phyloP scores from a whole-genome alignment of 768 basidiomycete genomes.

The Termitomyces sp. region DNA sequence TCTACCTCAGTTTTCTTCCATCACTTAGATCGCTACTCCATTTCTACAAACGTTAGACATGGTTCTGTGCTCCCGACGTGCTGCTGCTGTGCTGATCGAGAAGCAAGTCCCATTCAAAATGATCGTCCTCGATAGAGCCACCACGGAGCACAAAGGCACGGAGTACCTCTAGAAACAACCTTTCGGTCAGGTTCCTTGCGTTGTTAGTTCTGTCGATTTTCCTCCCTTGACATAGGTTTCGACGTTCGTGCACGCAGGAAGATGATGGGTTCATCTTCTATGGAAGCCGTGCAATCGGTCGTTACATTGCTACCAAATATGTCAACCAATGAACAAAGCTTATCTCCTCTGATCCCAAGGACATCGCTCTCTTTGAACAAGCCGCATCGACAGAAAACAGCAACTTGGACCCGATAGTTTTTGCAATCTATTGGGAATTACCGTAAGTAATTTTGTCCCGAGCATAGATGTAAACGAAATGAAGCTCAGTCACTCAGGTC shows the following conservation, averaged over 20 bases:
- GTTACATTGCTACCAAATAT: conserved; percentile 57
- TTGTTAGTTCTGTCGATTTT: conserved; percentile 22
- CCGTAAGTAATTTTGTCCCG: conserved; percentile 24
- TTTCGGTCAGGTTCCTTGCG: conserved; percentile 50
- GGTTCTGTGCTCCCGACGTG: conserved; percentile 36
- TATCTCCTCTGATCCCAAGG: conserved; percentile 35
- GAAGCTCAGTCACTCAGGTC: neutral
- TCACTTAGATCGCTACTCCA: neutral
- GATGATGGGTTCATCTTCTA: conserved; percentile 64
- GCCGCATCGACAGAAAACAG: conserved; percentile 44
- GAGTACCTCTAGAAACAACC: conserved; percentile 38
- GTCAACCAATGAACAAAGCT: conserved; percentile 42
- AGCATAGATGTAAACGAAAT: too few species aligned
- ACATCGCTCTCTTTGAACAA: conserved; percentile 43
- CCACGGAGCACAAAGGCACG: conserved; percentile 30
- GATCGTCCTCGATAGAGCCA: conserved; percentile 28
- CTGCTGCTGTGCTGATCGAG: conserved; percentile 37
- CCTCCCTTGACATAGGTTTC: neutral
- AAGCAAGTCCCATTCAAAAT: conserved; percentile 42
- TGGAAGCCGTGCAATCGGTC: conserved; percentile 56
- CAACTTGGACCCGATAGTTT: conserved; percentile 47
- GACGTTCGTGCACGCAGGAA: conserved; percentile 25
- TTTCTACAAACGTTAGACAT: conserved; percentile 11
- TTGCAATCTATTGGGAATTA: conserved; percentile 36
- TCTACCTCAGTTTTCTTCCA: too few species aligned